A percentile compares a stretch with the other conserved stretches of the same genome.
These are phyloP conservation scores for Candida parachauliodes DNA, from an alignment of 805 yeast species.

Conservation along the genomic window DNA sequence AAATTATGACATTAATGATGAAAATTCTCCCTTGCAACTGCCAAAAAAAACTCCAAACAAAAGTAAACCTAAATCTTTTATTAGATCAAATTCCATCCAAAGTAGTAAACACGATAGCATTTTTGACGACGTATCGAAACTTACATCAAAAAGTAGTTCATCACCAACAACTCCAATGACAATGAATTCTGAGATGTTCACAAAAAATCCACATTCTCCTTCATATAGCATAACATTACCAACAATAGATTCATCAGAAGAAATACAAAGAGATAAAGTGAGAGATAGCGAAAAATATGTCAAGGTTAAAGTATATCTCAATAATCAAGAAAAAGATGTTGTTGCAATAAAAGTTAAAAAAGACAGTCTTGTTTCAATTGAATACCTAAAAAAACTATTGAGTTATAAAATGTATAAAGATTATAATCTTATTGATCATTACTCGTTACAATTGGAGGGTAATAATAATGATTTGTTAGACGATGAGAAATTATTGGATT, in stretches of 20 bases:
- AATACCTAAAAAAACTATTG: constrained; percentile 23
- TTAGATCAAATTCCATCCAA: constrained; percentile 1
- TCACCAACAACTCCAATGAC: constrained; percentile 7
- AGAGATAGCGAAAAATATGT: constrained; percentile 14
- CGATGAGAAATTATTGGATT: constrained; percentile 11
- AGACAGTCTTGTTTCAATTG: constrained; percentile 20
- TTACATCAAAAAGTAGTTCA: not conserved
- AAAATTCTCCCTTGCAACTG: not conserved
- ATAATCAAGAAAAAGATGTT: constrained; percentile 27
- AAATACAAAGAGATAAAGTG: not conserved
- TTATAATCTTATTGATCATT: constrained; percentile 23
- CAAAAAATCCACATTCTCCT: not conserved
- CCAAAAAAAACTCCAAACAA: not conserved
- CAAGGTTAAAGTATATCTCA: constrained; percentile 24
- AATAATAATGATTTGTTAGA: constrained; percentile 7
- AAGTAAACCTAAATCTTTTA: not conserved
- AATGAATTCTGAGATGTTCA: constrained; percentile 1
- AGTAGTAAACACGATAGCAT: constrained; percentile 3
- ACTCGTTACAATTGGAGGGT: constrained; percentile 18
- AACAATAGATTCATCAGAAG: constrained; percentile 13
- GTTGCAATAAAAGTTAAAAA: constrained; percentile 24
- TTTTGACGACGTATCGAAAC: not conserved
- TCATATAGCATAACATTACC: constrained; percentile 12
- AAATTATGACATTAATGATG: not conserved
- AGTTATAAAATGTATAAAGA: constrained; percentile 30